Conservation (phyloP, 1,284 basidiomycete genomes). For the Apiotrichum montevideense region DNA sequence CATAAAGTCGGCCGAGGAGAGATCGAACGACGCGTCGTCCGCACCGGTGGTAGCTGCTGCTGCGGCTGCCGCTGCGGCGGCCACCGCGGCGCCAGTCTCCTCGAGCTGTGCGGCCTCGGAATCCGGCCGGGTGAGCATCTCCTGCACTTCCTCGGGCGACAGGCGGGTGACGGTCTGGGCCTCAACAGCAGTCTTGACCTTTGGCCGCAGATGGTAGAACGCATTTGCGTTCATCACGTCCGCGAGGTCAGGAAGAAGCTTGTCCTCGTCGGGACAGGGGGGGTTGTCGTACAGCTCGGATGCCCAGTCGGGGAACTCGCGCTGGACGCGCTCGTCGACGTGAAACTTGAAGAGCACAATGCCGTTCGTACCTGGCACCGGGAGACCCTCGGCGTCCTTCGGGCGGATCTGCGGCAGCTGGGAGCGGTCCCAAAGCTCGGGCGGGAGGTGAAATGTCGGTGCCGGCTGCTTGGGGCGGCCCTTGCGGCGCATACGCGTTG, state of each 20-base stretch:
- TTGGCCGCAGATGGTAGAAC: slow-evolving; percentile 25
- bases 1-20: slow-evolving; percentile 21
- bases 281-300: slow-evolving; percentile 41
- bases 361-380: slow-evolving; percentile 26
- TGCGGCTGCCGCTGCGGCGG: slow-evolving; percentile 7
- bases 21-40: slow-evolving; percentile 12
- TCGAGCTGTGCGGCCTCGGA: background rate
- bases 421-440: slow-evolving; percentile 33
- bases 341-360: slow-evolving; percentile 43
- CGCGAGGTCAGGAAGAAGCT: slow-evolving; percentile 21
- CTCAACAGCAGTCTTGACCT: slow-evolving; percentile 19
- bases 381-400: slow-evolving; percentile 35
- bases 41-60: slow-evolving; percentile 6
- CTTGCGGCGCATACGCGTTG: slow-evolving; percentile 27
- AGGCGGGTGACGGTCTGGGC: slow-evolving; percentile 15
- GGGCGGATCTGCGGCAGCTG: slow-evolving; percentile 30
- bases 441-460: slow-evolving; percentile 42
- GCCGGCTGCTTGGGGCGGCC: slow-evolving; percentile 41
- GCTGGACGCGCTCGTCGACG: slow-evolving; percentile 35
- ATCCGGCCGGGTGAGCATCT: slow-evolving; percentile 20
- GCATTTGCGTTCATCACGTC: slow-evolving; percentile 30
- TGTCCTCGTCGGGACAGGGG: slow-evolving; percentile 36
- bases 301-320: slow-evolving; percentile 39
- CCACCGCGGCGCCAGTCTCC: background rate
- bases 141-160: slow-evolving; percentile 24